These are phyloP conservation scores for Fraxinus paxiana DNA, from an alignment of 305 asterid species.

Conservation along the genomic window DNA sequence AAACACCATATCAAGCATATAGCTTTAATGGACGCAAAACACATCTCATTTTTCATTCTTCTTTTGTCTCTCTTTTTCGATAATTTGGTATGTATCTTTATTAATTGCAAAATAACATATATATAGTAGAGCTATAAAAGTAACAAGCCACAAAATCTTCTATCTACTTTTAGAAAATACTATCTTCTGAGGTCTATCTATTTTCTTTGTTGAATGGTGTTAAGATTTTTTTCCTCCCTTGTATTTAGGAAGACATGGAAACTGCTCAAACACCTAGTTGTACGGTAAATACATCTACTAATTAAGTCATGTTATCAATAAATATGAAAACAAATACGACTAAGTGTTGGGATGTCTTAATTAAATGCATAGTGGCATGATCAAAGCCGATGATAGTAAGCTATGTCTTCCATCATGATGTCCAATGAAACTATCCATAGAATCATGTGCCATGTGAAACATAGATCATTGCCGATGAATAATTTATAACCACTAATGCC, in stretches of 20 bases:
- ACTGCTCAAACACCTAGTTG: background rate
- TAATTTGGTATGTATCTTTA: background rate
- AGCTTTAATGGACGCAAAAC: background rate
- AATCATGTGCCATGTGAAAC: background rate
- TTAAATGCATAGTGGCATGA: constrained; percentile 7
- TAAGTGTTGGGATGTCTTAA: background rate
- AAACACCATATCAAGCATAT: constrained; percentile 6
- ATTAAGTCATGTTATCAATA: background rate
- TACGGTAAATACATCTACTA: background rate
- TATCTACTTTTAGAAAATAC: constrained; percentile 9
- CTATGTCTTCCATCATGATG: constrained; percentile 19
- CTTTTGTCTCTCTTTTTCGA: background rate
- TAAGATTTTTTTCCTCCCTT: background rate
- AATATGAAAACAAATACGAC: background rate
- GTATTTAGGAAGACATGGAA: background rate
- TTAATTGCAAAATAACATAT: background rate
- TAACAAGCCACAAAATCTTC: constrained; percentile 5
- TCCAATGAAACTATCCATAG: constrained; percentile 17
- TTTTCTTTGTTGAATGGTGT: background rate
- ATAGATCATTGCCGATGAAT: background rate
- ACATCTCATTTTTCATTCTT: background rate
- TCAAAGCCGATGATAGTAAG: constrained; percentile 12
- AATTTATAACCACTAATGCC: background rate
- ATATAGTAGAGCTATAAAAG: background rate
- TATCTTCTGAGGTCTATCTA: background rate